These are phyloP conservation scores for Diplosphaera chodatii DNA, from an alignment of 139 green algal species.

Conservation along the genomic window DNA sequence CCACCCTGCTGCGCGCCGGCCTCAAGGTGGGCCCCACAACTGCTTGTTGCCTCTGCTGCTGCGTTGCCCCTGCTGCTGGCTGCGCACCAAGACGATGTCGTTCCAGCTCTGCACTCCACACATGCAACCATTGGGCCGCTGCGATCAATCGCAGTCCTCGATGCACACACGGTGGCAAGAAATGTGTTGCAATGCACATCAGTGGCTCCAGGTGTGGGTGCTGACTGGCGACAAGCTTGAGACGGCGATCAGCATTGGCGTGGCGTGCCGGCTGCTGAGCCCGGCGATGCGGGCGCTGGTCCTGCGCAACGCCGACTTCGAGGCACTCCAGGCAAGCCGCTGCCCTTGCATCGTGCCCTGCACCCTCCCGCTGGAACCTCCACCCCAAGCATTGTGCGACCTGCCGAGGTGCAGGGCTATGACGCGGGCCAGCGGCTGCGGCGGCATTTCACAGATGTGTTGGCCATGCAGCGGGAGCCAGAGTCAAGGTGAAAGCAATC, in stretches of 20 bases:
- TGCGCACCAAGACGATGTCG: too few species aligned
- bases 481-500: not conserved
- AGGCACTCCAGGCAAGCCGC: too few species aligned
- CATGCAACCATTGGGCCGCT: too few species aligned
- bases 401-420: constrained; percentile 3
- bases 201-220: constrained; percentile 3
- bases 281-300: not conserved
- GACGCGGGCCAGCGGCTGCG: not conserved
- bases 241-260: not conserved
- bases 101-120: too few species aligned
- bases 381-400: too few species aligned
- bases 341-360: too few species aligned
- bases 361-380: too few species aligned
- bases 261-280: not conserved
- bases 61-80: too few species aligned
- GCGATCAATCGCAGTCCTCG: too few species aligned
- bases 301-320: not conserved
- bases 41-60: too few species aligned
- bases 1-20: constrained; percentile 44
- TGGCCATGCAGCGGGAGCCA: not conserved
- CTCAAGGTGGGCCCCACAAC: constrained; percentile 3
- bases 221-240: not conserved
- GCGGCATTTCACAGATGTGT: not conserved
- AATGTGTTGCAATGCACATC: too few species aligned
- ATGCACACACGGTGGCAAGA: too few species aligned